A percentile compares a stretch with the other conserved stretches of the same genome.
Evolutionary conservation across 305 asterid species (phyloP).

Genomic region (Withania somnifera): DNA sequence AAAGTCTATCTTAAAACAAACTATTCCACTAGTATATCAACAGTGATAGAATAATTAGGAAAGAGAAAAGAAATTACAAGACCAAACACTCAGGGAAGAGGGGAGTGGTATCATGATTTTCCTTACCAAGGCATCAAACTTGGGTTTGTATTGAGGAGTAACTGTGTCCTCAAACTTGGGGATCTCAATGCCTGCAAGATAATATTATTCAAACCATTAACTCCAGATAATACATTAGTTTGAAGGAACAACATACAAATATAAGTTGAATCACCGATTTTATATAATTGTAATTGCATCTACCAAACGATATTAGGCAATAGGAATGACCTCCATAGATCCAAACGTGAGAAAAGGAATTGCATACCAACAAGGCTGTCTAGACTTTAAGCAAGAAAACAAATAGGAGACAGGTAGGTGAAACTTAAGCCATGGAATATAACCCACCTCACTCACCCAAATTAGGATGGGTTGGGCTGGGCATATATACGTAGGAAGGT

Average conservation of each 20-base stretch:
- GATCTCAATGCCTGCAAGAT: conserved; percentile 60
- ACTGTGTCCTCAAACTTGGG: conserved; percentile 86
- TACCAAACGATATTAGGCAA: background rate
- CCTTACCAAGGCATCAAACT: conserved; percentile 89
- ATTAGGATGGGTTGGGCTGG: background rate
- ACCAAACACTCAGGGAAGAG: background rate
- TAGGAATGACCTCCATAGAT: background rate
- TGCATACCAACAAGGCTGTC: background rate
- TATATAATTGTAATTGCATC: background rate
- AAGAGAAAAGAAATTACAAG: background rate
- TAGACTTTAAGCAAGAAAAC: background rate
- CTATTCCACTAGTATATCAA: background rate
- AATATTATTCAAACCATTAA: background rate
- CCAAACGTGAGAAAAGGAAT: background rate
- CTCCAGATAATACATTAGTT: background rate
- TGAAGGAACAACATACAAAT: background rate
- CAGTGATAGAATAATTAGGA: background rate
- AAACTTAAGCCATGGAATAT: background rate
- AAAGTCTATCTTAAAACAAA: background rate
- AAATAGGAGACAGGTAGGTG: background rate
- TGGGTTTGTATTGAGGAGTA: conserved; percentile 84
- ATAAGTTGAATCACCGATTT: background rate
- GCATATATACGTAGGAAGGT: background rate
- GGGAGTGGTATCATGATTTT: background rate
- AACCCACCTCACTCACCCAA: background rate